Conservation (phyloP, 768 basidiomycete genomes). For the Gloeophyllum trabeum region DNA sequence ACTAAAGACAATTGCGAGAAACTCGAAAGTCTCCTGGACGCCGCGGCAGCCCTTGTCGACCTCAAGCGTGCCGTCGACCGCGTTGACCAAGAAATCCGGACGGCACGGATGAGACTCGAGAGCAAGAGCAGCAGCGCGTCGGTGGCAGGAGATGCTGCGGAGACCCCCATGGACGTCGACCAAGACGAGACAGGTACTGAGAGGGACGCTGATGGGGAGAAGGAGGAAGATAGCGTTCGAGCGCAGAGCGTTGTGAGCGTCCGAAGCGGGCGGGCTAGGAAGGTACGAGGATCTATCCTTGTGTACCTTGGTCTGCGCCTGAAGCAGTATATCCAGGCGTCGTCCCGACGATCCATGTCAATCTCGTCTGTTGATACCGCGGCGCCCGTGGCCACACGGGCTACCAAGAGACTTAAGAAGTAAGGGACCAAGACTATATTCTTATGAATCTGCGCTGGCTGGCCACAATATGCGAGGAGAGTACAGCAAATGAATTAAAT, state of each 20-base stretch:
- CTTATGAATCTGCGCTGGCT: too few species aligned
- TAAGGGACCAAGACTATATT: too few species aligned
- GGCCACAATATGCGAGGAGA: too few species aligned
- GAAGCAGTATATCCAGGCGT: slow-evolving; percentile 45
- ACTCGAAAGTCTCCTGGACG: slow-evolving; percentile 65
- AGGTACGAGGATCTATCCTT: too few species aligned
- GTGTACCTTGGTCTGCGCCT: too few species aligned
- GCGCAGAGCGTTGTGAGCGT: slow-evolving; percentile 45
- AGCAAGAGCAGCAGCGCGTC: slow-evolving; percentile 24
- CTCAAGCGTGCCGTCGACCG: slow-evolving; percentile 82
- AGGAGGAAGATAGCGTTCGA: slow-evolving; percentile 34
- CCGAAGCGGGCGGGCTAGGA: slow-evolving; percentile 27
- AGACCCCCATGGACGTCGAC: slow-evolving; percentile 39
- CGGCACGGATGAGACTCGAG: slow-evolving; percentile 51
- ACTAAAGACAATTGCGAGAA: slow-evolving; percentile 70
- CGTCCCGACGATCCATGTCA: slow-evolving; percentile 53
- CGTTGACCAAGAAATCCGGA: slow-evolving; percentile 75
- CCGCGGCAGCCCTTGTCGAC: slow-evolving; percentile 69
- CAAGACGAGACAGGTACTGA: slow-evolving; percentile 18
- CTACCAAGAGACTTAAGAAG: slow-evolving; percentile 44
- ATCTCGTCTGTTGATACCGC: slow-evolving; percentile 68
- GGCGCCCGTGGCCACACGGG: slow-evolving; percentile 34
- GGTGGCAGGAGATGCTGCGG: slow-evolving; percentile 22
- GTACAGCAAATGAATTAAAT: too few species aligned
- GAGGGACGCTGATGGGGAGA: slow-evolving; percentile 17